These are phyloP conservation scores for Fonsecaea pedrosoi DNA, from an alignment of 2,329 filamentous ascomycete species.

Conservation along the genomic window DNA sequence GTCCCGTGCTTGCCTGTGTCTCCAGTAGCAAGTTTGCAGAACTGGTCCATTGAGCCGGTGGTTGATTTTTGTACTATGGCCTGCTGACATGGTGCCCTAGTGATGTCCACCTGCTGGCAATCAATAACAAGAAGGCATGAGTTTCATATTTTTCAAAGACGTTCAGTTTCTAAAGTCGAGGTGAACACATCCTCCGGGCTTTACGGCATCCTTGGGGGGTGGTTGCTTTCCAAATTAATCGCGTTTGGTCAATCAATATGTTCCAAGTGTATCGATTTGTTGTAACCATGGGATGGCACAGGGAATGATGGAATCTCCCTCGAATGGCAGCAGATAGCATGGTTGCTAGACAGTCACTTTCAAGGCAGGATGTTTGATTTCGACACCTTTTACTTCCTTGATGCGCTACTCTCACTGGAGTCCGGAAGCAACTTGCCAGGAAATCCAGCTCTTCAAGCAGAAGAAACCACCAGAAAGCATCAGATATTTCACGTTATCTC, in stretches of 20 bases:
- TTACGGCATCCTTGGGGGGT: background rate
- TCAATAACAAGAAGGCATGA: slow-evolving; percentile 53
- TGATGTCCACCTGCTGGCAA: slow-evolving; percentile 72
- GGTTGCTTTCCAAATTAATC: background rate
- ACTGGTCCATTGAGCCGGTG: background rate
- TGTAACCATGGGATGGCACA: background rate
- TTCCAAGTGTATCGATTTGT: background rate
- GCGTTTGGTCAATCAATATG: background rate
- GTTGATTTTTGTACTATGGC: too few species aligned
- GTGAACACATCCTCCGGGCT: background rate
- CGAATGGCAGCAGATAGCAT: background rate
- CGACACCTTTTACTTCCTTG: background rate
- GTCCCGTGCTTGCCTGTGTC: slow-evolving; percentile 47
- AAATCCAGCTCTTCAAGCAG: background rate
- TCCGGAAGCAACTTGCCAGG: background rate
- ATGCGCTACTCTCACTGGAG: background rate
- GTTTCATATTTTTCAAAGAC: background rate
- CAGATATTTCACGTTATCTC: too few species aligned
- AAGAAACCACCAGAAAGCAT: background rate
- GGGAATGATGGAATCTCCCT: background rate
- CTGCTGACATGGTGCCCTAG: slow-evolving; percentile 48
- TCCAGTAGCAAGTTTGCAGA: background rate
- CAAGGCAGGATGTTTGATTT: background rate
- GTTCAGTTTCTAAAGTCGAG: background rate
- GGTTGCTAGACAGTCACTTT: background rate